Conservation (phyloP, 371 early-diverging fungal genomes). For the Saksenaea vasiformis region DNA sequence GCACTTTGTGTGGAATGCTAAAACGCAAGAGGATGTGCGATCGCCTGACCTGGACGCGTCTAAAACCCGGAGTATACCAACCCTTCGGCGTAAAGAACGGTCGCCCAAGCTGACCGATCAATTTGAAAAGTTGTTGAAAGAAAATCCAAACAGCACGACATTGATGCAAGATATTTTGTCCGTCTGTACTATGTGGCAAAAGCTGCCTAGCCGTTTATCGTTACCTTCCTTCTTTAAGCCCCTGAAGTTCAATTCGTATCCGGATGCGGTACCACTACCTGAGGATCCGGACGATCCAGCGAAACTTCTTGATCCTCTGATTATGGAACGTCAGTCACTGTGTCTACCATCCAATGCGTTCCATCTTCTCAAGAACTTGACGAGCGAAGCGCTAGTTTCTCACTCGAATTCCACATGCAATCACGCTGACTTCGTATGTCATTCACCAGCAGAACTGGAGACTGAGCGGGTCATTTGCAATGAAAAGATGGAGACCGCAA, state of each 20-base stretch:
- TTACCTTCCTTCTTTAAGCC: constrained; percentile 34
- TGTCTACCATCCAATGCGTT: constrained; percentile 64
- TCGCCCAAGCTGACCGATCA: constrained; percentile 12
- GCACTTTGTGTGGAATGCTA: constrained; percentile 47
- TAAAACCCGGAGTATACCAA: neutral
- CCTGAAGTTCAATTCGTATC: constrained; percentile 55
- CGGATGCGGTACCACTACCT: constrained; percentile 48
- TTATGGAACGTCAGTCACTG: constrained; percentile 52
- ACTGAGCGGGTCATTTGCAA: constrained; percentile 64
- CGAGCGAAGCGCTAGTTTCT: constrained; percentile 62
- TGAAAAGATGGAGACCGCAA: constrained; percentile 44
- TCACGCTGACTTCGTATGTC: constrained; percentile 62
- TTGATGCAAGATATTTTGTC: constrained; percentile 12
- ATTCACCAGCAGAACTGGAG: constrained; percentile 70
- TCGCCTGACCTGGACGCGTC: neutral
- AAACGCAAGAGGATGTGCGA: constrained; percentile 34
- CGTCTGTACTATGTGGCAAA: constrained; percentile 30
- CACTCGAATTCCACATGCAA: constrained; percentile 71
- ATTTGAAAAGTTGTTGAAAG: constrained; percentile 9
- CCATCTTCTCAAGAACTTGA: constrained; percentile 63
- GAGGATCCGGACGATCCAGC: constrained; percentile 61
- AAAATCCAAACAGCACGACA: constrained; percentile 3
- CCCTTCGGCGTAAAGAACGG: constrained; percentile 8
- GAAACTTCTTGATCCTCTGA: constrained; percentile 53
- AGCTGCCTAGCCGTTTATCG: constrained; percentile 24